A percentile compares a stretch with the other conserved stretches of the same genome.
These are phyloP conservation scores for Saccharomycopsis lassenensis DNA, from an alignment of 805 yeast genomes.

Conservation along the genomic window DNA sequence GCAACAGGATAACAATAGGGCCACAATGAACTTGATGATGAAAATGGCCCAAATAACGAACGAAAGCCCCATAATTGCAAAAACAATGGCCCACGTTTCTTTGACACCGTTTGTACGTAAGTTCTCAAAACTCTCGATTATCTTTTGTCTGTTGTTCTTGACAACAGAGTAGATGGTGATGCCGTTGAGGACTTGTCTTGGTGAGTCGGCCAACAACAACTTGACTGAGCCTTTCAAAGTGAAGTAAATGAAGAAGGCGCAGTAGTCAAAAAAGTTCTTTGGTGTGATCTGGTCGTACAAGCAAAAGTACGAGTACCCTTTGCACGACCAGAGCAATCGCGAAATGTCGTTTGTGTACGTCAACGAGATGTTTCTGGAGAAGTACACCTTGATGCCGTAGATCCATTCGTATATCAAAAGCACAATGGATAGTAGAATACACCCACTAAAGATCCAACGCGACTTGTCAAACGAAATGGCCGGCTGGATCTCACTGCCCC, in stretches of 20 bases:
- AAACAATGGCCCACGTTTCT: conserved; percentile 54
- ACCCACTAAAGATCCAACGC: conserved; percentile 69
- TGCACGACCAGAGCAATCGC: conserved; percentile 42
- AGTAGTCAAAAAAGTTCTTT: conserved; percentile 51
- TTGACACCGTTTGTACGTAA: conserved; percentile 47
- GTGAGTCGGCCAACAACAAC: conserved; percentile 68
- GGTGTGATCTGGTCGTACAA: conserved; percentile 61
- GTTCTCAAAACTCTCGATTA: conserved; percentile 24
- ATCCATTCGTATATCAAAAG: conserved; percentile 45
- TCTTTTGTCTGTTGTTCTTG: conserved; percentile 24
- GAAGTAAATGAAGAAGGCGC: conserved; percentile 53
- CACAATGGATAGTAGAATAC: conserved; percentile 62
- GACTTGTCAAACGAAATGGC: conserved; percentile 38
- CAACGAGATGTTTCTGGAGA: conserved; percentile 54
- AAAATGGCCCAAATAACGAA: conserved; percentile 65
- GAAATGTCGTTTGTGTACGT: conserved; percentile 62
- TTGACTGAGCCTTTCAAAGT: conserved; percentile 53
- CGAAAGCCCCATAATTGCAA: conserved; percentile 68
- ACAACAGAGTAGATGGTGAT: conserved; percentile 51
- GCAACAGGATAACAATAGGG: conserved; percentile 41
- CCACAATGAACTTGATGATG: conserved; percentile 43
- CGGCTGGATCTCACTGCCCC: conserved; percentile 48
- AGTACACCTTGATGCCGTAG: conserved; percentile 46
- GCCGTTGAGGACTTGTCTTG: conserved; percentile 79
- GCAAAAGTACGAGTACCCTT: conserved; percentile 57